Evolutionary conservation across 2,329 filamentous ascomycete genomes (phyloP), one percentile per base, ranked within the genome.

Genomic region (Colletotrichum orbiculare): DNA sequence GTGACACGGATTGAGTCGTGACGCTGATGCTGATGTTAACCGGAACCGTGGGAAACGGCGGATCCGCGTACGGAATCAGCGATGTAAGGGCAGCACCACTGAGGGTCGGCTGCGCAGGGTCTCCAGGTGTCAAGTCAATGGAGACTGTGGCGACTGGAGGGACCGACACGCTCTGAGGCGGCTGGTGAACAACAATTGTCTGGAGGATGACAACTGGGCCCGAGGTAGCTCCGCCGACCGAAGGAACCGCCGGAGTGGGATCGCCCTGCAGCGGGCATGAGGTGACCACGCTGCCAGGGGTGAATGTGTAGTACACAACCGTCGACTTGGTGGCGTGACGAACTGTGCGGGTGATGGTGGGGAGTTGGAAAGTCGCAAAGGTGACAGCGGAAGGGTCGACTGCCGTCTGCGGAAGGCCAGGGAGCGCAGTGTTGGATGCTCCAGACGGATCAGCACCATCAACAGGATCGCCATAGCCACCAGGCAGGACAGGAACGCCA

Each of bases 261-360:
- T 33, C 46, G 25, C 50, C 12, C 11, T 45, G 15, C 42, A 15
- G 42, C 1, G 42, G 2, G 42, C 53, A 66, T 4, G 59, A 62
- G 33, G 47, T 54, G 5, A 33, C 34, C 4, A 37, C 25, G 8
- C 35, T 10, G n/a, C 35, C 45, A 2, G 54, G 38, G 3, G 45
- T 43, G 9, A 56, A 33, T 6, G 57, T 61, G 39, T 66, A 46
- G 10, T 63, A 25, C 41, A 50, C 42, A 1, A 61, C 17, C 11
- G 54, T 66, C 2, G 62, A 62, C 37, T 45, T 62, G 15, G 54
- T 54, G 4, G 63, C 54, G 39, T 63, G 46, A 41, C 53, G 56
- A 35, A 63, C 7, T 8, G 52, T 66, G 11, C 63, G 63, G n/a
- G 60, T 66, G 12, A 66, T n/a, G n/a, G 64, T 59, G 0, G 64